phyloP scores from a whole-genome alignment of 768 basidiomycete genomes.

The Tulasnella sp. region DNA sequence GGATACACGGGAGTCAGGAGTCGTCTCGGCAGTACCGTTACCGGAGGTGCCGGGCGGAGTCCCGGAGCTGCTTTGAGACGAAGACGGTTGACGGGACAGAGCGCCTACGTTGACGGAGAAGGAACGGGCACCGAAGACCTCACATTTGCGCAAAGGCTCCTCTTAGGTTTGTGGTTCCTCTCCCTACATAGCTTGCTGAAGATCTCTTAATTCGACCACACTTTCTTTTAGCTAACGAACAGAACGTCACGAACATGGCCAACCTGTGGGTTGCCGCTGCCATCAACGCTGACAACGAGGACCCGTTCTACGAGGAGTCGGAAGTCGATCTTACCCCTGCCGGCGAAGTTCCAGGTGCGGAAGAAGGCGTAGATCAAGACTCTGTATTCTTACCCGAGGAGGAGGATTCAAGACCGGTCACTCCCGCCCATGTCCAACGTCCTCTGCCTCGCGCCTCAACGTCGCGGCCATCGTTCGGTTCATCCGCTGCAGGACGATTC shows the following conservation, averaged over 20 bases:
- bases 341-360: constrained; percentile 30
- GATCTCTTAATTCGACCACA: not conserved
- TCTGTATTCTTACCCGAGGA: constrained; percentile 15
- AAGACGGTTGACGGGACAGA: constrained; percentile 29
- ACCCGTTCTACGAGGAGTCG: constrained; percentile 60
- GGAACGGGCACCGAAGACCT: constrained; percentile 42
- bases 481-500: not conserved
- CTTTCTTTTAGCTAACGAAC: constrained; percentile 68
- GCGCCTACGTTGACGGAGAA: constrained; percentile 32
- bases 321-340: constrained; percentile 38
- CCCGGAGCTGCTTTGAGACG: constrained; percentile 29
- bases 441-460: not conserved
- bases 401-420: constrained; percentile 22
- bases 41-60: constrained; percentile 23
- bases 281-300: constrained; percentile 87
- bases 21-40: constrained; percentile 22
- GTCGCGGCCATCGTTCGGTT: constrained; percentile 4
- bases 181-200: not conserved
- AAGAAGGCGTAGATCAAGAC: constrained; percentile 29
- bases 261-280: constrained; percentile 98
- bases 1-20: constrained; percentile 27
- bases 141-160: constrained; percentile 80
- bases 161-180: constrained; percentile 47
- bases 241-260: constrained; percentile 88
- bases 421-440: not conserved